These are phyloP conservation scores for Colletotrichum gigasporum DNA, from an alignment of 2,329 filamentous ascomycete genomes.

Conservation along the genomic window DNA sequence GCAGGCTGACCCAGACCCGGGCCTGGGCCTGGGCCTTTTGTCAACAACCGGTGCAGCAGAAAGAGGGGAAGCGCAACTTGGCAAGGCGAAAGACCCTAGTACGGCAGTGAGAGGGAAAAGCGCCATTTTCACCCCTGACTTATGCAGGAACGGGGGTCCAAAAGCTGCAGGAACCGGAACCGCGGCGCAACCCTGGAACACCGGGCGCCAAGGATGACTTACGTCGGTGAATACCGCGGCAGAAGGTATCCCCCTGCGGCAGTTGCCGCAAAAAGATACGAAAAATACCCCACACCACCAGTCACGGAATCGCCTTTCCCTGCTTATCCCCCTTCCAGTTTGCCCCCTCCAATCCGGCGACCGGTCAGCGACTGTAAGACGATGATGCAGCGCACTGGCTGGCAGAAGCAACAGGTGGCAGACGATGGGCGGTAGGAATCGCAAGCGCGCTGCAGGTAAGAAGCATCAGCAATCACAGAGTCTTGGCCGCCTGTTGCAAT, in stretches of 20 bases:
- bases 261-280: conserved; percentile 7
- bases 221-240: background rate
- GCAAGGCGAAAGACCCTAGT: background rate
- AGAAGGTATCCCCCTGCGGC: background rate
- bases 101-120: conserved; percentile 17
- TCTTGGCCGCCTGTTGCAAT: background rate
- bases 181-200: conserved; percentile 23
- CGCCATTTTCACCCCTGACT: conserved; percentile 32
- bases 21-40: background rate
- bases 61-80: conserved; percentile 10
- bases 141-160: conserved; percentile 30
- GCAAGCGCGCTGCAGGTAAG: conserved; percentile 2
- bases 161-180: conserved; percentile 32
- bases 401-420: conserved; percentile 24
- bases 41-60: conserved; percentile 1
- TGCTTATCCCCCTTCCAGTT: conserved; percentile 18
- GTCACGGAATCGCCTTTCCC: conserved; percentile 4
- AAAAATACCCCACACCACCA: background rate
- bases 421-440: background rate
- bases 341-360: conserved; percentile 15
- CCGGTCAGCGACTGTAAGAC: conserved; percentile 25
- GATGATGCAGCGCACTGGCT: conserved; percentile 17
- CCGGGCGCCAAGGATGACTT: conserved; percentile 26
- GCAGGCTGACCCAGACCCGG: no score
- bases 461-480: background rate